Conservation (phyloP, 2,329 filamentous ascomycete genomes). For the Diaporthe batatas region DNA sequence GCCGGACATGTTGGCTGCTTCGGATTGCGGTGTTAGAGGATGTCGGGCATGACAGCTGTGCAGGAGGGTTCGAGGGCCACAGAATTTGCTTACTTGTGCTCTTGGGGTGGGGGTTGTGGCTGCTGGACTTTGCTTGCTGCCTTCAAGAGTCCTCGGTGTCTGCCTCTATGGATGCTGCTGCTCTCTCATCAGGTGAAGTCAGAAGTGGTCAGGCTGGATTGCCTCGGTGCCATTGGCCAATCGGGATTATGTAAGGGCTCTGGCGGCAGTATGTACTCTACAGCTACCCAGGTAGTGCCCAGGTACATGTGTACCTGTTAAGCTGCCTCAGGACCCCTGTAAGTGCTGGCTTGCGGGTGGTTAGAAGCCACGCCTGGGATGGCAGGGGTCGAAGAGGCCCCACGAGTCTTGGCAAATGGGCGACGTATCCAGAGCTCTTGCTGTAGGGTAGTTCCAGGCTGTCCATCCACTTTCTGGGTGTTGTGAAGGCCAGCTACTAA, state of each 20-base stretch:
- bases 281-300: neutral
- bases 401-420: slow-evolving; percentile 51
- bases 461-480: slow-evolving; percentile 35
- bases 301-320: too few relatives aligned
- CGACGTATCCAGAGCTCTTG: slow-evolving; percentile 51
- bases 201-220: slow-evolving; percentile 38
- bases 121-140: slow-evolving; percentile 4
- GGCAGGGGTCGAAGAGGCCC: slow-evolving; percentile 25
- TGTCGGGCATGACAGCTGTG: neutral
- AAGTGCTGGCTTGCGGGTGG: neutral
- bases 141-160: neutral
- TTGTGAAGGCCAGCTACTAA: slow-evolving; percentile 32
- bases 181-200: slow-evolving; percentile 35
- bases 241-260: slow-evolving; percentile 35
- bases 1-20: slow-evolving; percentile 67
- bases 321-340: slow-evolving; percentile 20
- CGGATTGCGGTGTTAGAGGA: neutral
- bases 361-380: slow-evolving; percentile 40
- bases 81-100: neutral
- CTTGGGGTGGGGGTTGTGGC: neutral
- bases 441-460: slow-evolving; percentile 27
- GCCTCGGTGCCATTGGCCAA: slow-evolving; percentile 34
- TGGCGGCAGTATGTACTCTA: neutral
- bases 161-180: slow-evolving; percentile 11
- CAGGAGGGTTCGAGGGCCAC: neutral